Evolutionary conservation across 768 basidiomycete genomes (phyloP).

Genomic region (Tulasnella sp.): DNA sequence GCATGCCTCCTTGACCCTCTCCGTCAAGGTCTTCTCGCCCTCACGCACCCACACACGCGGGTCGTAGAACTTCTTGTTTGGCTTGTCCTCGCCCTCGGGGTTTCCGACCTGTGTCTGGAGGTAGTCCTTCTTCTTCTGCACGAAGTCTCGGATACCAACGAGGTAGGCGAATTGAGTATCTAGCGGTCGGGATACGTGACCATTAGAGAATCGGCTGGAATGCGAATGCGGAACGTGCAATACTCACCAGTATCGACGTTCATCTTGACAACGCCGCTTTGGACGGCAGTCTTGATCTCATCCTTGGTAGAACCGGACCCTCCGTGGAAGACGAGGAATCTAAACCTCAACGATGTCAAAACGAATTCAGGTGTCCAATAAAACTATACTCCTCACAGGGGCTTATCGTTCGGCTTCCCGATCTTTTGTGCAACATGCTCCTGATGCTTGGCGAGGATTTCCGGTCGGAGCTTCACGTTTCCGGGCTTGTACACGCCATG

Average conservation of each 20-base stretch:
- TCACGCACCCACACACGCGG: conserved; percentile 98
- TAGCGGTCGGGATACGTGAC: conserved; percentile 11
- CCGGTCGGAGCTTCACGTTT: conserved; percentile 89
- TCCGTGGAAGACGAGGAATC: conserved; percentile 99
- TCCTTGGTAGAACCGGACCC: conserved; percentile 95
- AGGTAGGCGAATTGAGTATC: conserved; percentile 92
- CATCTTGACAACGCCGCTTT: conserved; percentile 96
- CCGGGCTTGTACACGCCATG: conserved; percentile 99
- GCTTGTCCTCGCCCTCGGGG: conserved; percentile 93
- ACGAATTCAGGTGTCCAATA: neutral
- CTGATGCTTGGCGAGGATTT: conserved; percentile 89
- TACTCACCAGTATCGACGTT: conserved; percentile 78
- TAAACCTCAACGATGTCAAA: conserved; percentile 25
- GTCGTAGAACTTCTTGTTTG: conserved; percentile 99
- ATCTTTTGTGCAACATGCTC: conserved; percentile 57
- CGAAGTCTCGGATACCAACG: conserved; percentile 77
- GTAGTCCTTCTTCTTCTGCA: conserved; percentile 78
- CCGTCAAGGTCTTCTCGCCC: conserved; percentile 85
- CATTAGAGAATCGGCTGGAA: neutral
- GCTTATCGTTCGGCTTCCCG: conserved; percentile 52
- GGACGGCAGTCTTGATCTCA: conserved; percentile 87
- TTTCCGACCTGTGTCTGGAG: conserved; percentile 88
- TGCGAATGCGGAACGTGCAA: no score
- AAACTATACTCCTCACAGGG: conserved; percentile 52
- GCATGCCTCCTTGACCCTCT: conserved; percentile 91